Evolutionary conservation across 371 early-diverging fungal species (phyloP), one percentile per base, ranked within the genome.

Genomic region (Dipsacomyces acuminosporus): DNA sequence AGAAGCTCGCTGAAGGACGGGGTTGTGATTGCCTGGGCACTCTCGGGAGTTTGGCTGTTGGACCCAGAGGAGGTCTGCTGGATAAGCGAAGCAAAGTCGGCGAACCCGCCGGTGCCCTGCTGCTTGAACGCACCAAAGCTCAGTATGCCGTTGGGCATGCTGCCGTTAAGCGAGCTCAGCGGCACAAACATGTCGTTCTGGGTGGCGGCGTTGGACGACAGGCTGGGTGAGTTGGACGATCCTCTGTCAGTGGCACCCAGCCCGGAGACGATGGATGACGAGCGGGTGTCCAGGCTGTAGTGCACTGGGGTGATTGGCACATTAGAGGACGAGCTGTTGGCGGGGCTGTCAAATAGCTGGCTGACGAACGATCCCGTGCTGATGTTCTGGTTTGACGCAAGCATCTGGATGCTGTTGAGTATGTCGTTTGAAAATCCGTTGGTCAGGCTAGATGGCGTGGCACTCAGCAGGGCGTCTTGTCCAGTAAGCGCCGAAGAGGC

Each of bases 121-220:
- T 36, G 42, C 46, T 62, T 56, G 18, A 66, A 50, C 9, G 62
- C 45, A 24, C 62, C 67, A 45, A 61, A 23, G 24, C 36, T 38
- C 18, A 65, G 41, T 1, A 65, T 33, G 44, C 19, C 41, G 2
- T 42, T 15, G 15, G 49, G 15, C 6, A 24, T 18, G 13, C 35
- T 35, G 5, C 7, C 30, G 7, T 33, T n/a, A 0, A 35, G 20
- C 3, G 57, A 38, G 43, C 40, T 50, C 33, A 66, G 47, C 6
- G 67, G 67, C 45, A 54, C 67, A 50, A 53, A 62, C 67, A 66
- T 61, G 23, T 66, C 67, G 21, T 54, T 49, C 15, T 62, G 62
- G 4, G 67, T 62, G 1, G 46, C 21, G 8, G 42, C 36, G 7
- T 22, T 51, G n/a, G 25, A 41, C 13, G 45, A 18, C n/a, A 33